phyloP scores from a whole-genome alignment of 306 rosid species.

The Ormosia emarginata region DNA sequence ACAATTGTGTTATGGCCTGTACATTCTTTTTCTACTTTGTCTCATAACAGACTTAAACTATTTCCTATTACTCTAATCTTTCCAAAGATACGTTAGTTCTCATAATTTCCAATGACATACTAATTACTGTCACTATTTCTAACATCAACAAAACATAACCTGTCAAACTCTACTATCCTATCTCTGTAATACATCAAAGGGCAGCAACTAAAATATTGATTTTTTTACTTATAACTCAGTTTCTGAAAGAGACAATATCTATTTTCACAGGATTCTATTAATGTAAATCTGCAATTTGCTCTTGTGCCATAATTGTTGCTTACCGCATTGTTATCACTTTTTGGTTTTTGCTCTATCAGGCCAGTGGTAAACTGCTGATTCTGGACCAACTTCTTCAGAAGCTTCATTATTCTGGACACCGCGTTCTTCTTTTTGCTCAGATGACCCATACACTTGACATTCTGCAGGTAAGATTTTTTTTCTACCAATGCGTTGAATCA shows the following conservation, averaged over 20 bases:
- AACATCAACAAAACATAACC: neutral
- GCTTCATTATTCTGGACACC: conserved; percentile 70
- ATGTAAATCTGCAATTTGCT: neutral
- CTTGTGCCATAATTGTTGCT: conserved; percentile 11
- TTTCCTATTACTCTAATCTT: no score
- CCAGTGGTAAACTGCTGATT: conserved; percentile 85
- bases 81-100: no score
- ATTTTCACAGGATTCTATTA: neutral
- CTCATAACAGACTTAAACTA: no score
- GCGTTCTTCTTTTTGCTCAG: conserved; percentile 89
- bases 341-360: conserved; percentile 46
- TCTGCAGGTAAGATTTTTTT: conserved; percentile 58
- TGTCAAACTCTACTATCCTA: neutral
- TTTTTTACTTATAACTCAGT: neutral
- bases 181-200: neutral
- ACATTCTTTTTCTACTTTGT: no score
- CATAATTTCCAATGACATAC: no score
- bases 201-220: neutral
- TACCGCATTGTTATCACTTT: neutral
- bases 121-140: no score
- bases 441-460: conserved; percentile 98
- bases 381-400: conserved; percentile 87
- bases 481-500: neutral
- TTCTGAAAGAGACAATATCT: neutral
- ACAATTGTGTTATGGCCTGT: no score